phyloP scores from a whole-genome alignment of 148 eudicot species.

The Limonium bicolor region DNA sequence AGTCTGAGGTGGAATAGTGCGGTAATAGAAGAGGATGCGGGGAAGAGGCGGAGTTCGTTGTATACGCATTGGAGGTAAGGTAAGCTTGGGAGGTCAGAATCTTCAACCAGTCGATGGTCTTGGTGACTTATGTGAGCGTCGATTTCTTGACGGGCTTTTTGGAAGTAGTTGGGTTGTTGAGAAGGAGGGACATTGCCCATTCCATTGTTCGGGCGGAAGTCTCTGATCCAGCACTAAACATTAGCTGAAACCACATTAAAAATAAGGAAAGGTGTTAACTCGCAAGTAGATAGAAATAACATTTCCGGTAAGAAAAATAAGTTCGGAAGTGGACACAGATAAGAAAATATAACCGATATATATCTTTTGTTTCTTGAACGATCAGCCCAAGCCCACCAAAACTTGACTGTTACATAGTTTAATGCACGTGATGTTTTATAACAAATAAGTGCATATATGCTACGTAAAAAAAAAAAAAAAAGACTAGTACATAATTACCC shows the following conservation, averaged over 20 bases:
- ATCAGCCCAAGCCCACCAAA: no score
- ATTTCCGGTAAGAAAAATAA: no score
- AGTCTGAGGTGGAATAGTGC: constrained; percentile 1
- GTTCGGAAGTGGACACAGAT: no score
- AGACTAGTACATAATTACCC: no score
- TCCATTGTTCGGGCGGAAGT: constrained; percentile 3
- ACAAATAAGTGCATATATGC: no score
- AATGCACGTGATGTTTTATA: no score
- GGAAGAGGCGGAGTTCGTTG: constrained; percentile 7
- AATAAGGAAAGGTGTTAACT: no score
- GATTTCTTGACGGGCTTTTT: neutral
- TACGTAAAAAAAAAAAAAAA: no score
- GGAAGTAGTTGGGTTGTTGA: neutral
- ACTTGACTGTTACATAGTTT: no score
- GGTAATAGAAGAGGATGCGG: constrained; percentile 3
- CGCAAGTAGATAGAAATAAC: neutral
- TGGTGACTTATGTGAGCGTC: neutral
- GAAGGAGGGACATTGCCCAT: constrained; percentile 8
- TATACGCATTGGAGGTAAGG: neutral
- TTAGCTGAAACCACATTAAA: neutral
- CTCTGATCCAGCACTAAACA: constrained; percentile 9
- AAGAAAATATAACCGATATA: no score
- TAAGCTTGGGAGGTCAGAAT: constrained; percentile 1
- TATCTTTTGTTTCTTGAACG: no score
- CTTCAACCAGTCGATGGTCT: neutral